Evolutionary conservation across 176 grass and related monocot species (phyloP).

Genomic region (Oryza coarctata): DNA sequence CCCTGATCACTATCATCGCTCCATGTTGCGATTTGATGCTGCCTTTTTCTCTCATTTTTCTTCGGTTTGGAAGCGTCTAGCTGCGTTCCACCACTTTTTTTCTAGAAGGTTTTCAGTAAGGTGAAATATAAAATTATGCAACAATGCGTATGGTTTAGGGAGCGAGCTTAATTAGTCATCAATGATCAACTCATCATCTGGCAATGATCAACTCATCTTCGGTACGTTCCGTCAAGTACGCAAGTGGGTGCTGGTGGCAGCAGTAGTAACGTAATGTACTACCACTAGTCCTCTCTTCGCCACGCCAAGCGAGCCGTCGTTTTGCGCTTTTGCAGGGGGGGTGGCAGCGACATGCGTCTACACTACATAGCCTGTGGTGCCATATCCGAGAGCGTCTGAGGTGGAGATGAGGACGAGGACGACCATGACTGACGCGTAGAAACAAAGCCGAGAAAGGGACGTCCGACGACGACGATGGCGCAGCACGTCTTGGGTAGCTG

Average conservation of each 20-base stretch:
- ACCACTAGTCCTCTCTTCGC: too few species aligned
- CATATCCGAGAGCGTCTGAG: not conserved
- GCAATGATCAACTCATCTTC: not conserved
- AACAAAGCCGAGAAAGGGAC: not conserved
- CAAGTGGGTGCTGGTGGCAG: not conserved
- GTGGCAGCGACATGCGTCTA: not conserved
- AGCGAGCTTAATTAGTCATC: too few species aligned
- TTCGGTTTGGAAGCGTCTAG: not conserved
- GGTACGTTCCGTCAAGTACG: not conserved
- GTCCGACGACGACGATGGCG: not conserved
- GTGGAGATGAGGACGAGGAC: not conserved
- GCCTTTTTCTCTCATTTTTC: too few species aligned
- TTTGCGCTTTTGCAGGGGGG: not conserved
- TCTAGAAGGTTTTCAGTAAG: not conserved
- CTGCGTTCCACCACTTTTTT: not conserved
- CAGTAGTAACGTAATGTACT: too few species aligned
- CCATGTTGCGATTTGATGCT: not conserved
- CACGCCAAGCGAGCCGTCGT: too few species aligned
- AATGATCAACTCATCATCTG: too few species aligned
- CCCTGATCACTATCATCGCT: not conserved
- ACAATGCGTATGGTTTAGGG: too few species aligned
- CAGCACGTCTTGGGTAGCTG: not conserved
- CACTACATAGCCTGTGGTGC: not conserved
- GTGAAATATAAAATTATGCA: too few species aligned
- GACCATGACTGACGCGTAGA: not conserved